Base-by-base conservation (phyloP, 345 rosid species). In the Rhodamnia argentea region DNA sequence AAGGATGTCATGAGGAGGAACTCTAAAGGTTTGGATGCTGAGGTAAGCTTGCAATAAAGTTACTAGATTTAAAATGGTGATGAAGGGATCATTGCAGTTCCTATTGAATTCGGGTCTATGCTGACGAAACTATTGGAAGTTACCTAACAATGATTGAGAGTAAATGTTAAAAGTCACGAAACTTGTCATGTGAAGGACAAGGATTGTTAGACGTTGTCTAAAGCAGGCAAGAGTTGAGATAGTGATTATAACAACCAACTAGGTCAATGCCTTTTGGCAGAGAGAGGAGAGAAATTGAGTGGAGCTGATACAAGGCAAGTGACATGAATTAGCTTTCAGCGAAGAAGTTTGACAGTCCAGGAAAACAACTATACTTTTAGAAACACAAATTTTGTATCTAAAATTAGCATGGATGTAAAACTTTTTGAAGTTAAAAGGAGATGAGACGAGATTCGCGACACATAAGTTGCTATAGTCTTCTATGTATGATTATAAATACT, bases 1-100 rank as follows among this genome's bases (percentile, higher is more conserved):
- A 97, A 94, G 90, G 98, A 96, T 89, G 96, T 93, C 83, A 91
- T 96, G 89, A 88, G 92, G 87, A 92, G 93, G 90, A 94, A 88
- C 90, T 81, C 95, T 81, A 86, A 89, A 51, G 99, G 98, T 86
- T 92, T 96, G 64, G 92, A 95, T 76, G 92, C 96, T 88, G 93
- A 94, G 98, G 99, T 95, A 89, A 81, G 44, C 15, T 76, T 40
- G 0, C 29, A 62, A 29, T 27, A 14, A 62, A 62, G 22, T 62
- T 29, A 27, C 40, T 29, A 15, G 75, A 62, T 60, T 22, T 18
- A 29, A 3, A 62, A 62, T 62, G 42, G 29, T 62, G 42, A 27
- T 62, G 42, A 62, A 29, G 22, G 3, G 40, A 15, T 62, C 75
- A 62, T 27, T 62, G 75, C 75, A 14, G 2, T 62, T 62, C 5